These are phyloP conservation scores for Phytophthora syringae DNA, from an alignment of 352 stramenopile species.

Conservation along the genomic window DNA sequence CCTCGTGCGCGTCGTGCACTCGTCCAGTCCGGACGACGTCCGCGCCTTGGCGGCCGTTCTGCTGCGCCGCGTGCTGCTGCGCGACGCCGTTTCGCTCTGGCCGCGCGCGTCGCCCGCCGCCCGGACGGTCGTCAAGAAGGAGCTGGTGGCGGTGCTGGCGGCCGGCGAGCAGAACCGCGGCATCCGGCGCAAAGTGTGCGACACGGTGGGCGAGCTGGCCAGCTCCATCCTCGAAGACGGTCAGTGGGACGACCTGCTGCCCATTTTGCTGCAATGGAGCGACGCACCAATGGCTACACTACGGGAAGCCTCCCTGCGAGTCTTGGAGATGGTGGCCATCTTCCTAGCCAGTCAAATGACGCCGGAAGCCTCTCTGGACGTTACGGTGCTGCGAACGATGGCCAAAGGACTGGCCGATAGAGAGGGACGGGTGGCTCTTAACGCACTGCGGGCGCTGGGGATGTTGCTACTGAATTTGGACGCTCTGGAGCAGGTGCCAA, in stretches of 20 bases:
- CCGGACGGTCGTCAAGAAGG: conserved; percentile 56
- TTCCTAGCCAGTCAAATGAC: conserved; percentile 69
- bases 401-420: conserved; percentile 54
- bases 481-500: conserved; percentile 53
- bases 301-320: conserved; percentile 71
- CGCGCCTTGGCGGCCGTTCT: conserved; percentile 78
- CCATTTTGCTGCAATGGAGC: conserved; percentile 72
- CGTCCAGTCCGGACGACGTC: conserved; percentile 63
- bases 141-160: conserved; percentile 70
- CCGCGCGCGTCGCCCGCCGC: conserved; percentile 56
- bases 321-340: conserved; percentile 85
- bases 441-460: conserved; percentile 67
- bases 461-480: conserved; percentile 86
- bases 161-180: conserved; percentile 66
- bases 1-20: conserved; percentile 68
- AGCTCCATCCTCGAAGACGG: conserved; percentile 82
- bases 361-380: conserved; percentile 51
- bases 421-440: conserved; percentile 72
- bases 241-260: conserved; percentile 80
- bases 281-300: conserved; percentile 53
- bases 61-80: conserved; percentile 76
- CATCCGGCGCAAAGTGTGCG: conserved; percentile 85
- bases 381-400: conserved; percentile 61
- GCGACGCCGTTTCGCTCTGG: conserved; percentile 83
- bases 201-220: conserved; percentile 84